Evolutionary conservation across 1,284 basidiomycete species (phyloP).

Genomic region (Hemileia vastatrix): DNA sequence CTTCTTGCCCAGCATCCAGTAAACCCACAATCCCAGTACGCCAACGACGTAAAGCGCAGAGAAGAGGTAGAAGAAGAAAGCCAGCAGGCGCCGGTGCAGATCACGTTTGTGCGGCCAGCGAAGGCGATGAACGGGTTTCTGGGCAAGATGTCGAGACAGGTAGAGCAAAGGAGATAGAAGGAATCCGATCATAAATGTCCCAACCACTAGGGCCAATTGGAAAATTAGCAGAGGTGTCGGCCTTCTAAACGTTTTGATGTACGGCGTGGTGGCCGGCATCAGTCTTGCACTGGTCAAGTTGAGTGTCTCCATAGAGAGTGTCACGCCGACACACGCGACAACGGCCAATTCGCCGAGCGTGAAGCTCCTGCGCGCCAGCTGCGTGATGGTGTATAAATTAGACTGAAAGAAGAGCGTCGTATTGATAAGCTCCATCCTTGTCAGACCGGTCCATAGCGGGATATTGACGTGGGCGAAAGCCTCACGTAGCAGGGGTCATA

Average conservation of each 20-base stretch:
- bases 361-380: conserved; percentile 40
- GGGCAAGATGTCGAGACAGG: conserved; percentile 81
- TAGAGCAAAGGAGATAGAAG: conserved; percentile 84
- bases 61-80: conserved; percentile 74
- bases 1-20: conserved; percentile 72
- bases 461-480: too few relatives aligned
- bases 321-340: conserved; percentile 32
- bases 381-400: conserved; percentile 37
- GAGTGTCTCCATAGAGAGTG: conserved; percentile 35
- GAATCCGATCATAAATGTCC: conserved; percentile 81
- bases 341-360: conserved; percentile 41
- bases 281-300: conserved; percentile 36
- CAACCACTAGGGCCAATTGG: conserved; percentile 84
- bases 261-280: conserved; percentile 56
- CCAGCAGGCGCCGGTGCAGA: conserved; percentile 70
- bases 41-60: conserved; percentile 67
- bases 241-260: conserved; percentile 82
- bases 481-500: too few relatives aligned
- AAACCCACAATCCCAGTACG: conserved; percentile 82
- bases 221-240: conserved; percentile 85
- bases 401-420: conserved; percentile 33
- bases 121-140: conserved; percentile 75
- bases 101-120: conserved; percentile 79
- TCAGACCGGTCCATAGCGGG: too few relatives aligned
- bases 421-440: conserved; percentile 31